Conservation (phyloP, 2,329 filamentous ascomycete species). For the Berkeleyomyces rouxiae region DNA sequence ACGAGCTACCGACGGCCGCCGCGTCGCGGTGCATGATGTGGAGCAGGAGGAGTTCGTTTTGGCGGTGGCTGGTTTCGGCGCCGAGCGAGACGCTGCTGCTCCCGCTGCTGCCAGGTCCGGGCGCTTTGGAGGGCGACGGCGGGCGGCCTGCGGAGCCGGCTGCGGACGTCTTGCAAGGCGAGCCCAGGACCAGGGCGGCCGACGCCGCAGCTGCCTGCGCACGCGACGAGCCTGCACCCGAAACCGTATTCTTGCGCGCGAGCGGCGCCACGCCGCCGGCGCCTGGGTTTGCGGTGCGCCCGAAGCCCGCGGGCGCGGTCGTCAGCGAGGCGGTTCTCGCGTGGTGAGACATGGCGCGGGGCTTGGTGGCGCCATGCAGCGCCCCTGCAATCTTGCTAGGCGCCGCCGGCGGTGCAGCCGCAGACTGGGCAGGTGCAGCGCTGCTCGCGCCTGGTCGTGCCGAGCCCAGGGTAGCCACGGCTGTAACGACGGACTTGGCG, state of each 20-base stretch:
- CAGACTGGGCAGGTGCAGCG: background rate
- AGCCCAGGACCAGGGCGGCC: too few relatives aligned
- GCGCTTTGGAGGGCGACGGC: constrained; percentile 43
- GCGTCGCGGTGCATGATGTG: constrained; percentile 45
- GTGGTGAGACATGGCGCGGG: constrained; percentile 17
- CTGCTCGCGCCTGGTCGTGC: background rate
- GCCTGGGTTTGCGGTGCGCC: background rate
- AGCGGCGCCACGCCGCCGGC: too few relatives aligned
- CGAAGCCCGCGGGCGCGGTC: background rate
- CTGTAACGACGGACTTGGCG: constrained; percentile 4
- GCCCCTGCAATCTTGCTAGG: background rate
- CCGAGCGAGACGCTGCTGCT: constrained; percentile 38
- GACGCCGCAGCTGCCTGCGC: too few relatives aligned
- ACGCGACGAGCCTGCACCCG: background rate
- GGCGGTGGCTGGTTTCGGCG: constrained; percentile 40
- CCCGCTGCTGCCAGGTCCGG: constrained; percentile 16
- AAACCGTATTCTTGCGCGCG: background rate
- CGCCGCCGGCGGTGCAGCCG: background rate
- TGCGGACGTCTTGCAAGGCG: constrained; percentile 40
- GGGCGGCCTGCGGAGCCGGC: constrained; percentile 37
- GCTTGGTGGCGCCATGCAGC: constrained; percentile 13
- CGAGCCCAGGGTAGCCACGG: background rate
- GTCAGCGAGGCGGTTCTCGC: background rate
- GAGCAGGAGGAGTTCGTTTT: constrained; percentile 49
- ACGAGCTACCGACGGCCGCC: constrained; percentile 27